Evolutionary conservation across 139 green algal species (phyloP), one percentile per base, ranked within the genome.

Genomic region (Picochlorum sp.): DNA sequence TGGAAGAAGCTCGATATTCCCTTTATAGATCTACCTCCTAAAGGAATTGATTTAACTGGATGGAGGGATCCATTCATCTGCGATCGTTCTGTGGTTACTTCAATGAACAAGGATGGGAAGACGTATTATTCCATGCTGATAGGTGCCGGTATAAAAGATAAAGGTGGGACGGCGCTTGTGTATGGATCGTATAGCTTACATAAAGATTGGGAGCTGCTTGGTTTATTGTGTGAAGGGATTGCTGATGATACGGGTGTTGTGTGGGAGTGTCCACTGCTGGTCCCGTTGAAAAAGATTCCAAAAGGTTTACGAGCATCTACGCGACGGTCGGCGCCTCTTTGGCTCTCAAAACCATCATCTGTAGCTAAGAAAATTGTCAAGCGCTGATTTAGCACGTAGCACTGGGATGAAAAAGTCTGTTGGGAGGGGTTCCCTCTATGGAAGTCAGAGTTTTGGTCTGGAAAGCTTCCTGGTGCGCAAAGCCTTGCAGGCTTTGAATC

Each of bases 1-100:
- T 95, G 88, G 88, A 60, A 50, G 24, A 95, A 95, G 73, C 28
- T 73, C 6, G 66, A 81, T 3, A 54, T 72, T 50, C 85, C 88
- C 5, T 74, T 89, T 37, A 50, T 95, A 10, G 38, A 65, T 3
- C 68, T 89, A 55, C 87, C 88, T 2, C 88, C 88, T 0, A 52
- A 81, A 3, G 64, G 72, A 56, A 64, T 85, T 62, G 49, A 69
- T 28, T 67, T 94, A 3, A 81, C 79, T 1, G 88, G 88, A 16
- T 95, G 88, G 88, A 79, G 88, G 0, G 88, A 95, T 68, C 88
- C 88, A 1, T 94, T 88, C 69, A 68, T 90, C 14, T 68, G 92
- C 20, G 66, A 82, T 59, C 28, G 57, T 7, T 70, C 60, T 30
- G 13, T 18, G 44, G 4, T 28, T 45, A 14, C 56, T 38, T 16